A percentile compares a stretch with the other conserved stretches of the same genome.
phyloP scores from a whole-genome alignment of 345 rosid genomes.

The Euphorbia tirucalli region DNA sequence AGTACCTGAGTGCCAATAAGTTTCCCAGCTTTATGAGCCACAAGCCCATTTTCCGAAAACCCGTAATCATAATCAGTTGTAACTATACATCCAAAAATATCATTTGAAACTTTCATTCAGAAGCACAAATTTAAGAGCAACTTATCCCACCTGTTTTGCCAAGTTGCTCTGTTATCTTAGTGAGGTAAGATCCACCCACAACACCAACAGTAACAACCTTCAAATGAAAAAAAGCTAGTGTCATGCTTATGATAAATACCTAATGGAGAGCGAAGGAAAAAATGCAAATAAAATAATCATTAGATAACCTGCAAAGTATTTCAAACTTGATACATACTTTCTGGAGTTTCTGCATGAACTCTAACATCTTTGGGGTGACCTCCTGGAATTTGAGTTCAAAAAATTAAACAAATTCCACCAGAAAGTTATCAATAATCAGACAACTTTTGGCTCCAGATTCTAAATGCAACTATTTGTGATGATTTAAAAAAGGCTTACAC shows the following conservation, averaged over 20 bases:
- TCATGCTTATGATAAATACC: neutral
- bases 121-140: neutral
- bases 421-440: neutral
- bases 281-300: neutral
- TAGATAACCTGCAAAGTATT: no score
- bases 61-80: slow-evolving; percentile 77
- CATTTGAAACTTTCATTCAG: neutral
- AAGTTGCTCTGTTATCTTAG: slow-evolving; percentile 92
- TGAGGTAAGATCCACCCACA: slow-evolving; percentile 94
- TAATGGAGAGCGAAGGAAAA: no score
- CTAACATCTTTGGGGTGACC: slow-evolving; percentile 52
- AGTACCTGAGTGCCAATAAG: slow-evolving; percentile 83
- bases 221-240: slow-evolving; percentile 12
- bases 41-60: slow-evolving; percentile 97
- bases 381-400: slow-evolving; percentile 27
- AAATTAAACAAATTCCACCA: neutral
- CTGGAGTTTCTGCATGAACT: slow-evolving; percentile 67
- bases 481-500: no score
- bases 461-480: neutral
- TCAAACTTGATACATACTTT: slow-evolving; percentile 44
- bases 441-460: no score
- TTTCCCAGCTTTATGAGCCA: slow-evolving; percentile 87
- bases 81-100: slow-evolving; percentile 51
- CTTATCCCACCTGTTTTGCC: slow-evolving; percentile 64
- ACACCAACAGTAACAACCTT: slow-evolving; percentile 87